Conservation (phyloP, 106 monocot species). For the Dioscorea dumetorum region DNA sequence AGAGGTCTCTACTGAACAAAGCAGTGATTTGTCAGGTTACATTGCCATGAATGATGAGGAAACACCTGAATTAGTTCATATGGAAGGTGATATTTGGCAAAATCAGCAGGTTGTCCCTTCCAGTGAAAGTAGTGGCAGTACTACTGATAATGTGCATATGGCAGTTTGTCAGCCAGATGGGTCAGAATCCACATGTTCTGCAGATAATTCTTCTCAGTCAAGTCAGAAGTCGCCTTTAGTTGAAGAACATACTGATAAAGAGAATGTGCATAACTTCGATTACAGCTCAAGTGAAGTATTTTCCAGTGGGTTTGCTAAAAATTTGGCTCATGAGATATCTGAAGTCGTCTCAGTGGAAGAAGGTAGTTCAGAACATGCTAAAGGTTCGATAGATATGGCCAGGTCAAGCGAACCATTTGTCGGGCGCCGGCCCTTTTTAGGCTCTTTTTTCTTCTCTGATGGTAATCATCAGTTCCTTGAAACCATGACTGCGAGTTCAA, state of each 20-base stretch:
- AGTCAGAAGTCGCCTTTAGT: slow-evolving; percentile 8
- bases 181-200: slow-evolving; percentile 8
- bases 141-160: slow-evolving; percentile 11
- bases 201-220: slow-evolving; percentile 8
- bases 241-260: slow-evolving; percentile 14
- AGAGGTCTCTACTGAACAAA: neutral
- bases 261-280: slow-evolving; percentile 11
- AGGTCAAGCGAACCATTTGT: slow-evolving; percentile 8
- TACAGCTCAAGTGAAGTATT: slow-evolving; percentile 5
- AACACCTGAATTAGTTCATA: slow-evolving; percentile 14
- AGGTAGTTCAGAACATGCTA: slow-evolving; percentile 5
- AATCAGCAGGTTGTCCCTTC: slow-evolving; percentile 5
- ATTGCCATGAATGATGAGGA: slow-evolving; percentile 20
- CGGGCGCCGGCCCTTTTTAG: slow-evolving; percentile 27
- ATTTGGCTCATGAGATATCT: slow-evolving; percentile 1
- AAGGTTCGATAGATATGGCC: neutral
- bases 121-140: slow-evolving; percentile 2
- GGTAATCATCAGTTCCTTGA: slow-evolving; percentile 60
- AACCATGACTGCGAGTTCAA: slow-evolving; percentile 55
- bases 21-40: slow-evolving; percentile 9
- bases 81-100: slow-evolving; percentile 9
- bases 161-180: slow-evolving; percentile 8
- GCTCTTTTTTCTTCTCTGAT: slow-evolving; percentile 74
- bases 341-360: slow-evolving; percentile 2
- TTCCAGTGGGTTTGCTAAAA: neutral